These are phyloP conservation scores for Oryza meyeriana DNA, from an alignment of 176 grass and related monocot species.

Conservation along the genomic window DNA sequence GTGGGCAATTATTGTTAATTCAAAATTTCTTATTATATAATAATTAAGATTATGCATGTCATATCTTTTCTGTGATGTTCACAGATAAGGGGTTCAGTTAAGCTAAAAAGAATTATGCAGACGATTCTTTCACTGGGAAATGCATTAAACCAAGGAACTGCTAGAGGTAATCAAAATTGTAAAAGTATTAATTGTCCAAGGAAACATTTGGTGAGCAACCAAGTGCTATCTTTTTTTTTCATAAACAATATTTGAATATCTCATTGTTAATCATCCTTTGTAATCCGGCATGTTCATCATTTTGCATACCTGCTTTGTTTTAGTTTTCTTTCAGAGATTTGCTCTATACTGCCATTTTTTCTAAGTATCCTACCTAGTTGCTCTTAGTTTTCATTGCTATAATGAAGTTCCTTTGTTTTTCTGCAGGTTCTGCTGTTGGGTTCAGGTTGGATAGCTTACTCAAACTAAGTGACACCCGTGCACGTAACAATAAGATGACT, in stretches of 20 bases:
- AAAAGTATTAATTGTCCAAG: conserved; percentile 20
- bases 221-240: background rate
- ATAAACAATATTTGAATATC: background rate
- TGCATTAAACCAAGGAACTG: conserved; percentile 99
- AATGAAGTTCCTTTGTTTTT: conserved; percentile 2
- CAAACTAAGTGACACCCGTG: conserved; percentile 92
- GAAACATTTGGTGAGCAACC: conserved; percentile 15
- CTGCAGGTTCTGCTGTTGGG: conserved; percentile 96
- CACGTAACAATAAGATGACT: conserved; percentile 97
- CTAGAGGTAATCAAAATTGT: conserved; percentile 72
- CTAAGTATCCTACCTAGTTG: background rate
- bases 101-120: conserved; percentile 99
- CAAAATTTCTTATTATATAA: conserved; percentile 21
- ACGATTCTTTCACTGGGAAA: conserved; percentile 99
- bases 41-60: conserved; percentile 25
- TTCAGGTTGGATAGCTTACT: conserved; percentile 99
- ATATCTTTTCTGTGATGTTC: conserved; percentile 33
- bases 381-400: background rate
- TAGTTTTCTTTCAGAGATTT: background rate
- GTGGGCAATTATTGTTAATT: conserved; percentile 37
- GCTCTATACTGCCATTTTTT: background rate
- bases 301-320: background rate
- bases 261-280: background rate
- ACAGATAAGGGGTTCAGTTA: conserved; percentile 88
- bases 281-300: background rate